These are phyloP conservation scores for Onygenales sp. DNA, from an alignment of 2,329 filamentous ascomycete genomes.

Conservation along the genomic window DNA sequence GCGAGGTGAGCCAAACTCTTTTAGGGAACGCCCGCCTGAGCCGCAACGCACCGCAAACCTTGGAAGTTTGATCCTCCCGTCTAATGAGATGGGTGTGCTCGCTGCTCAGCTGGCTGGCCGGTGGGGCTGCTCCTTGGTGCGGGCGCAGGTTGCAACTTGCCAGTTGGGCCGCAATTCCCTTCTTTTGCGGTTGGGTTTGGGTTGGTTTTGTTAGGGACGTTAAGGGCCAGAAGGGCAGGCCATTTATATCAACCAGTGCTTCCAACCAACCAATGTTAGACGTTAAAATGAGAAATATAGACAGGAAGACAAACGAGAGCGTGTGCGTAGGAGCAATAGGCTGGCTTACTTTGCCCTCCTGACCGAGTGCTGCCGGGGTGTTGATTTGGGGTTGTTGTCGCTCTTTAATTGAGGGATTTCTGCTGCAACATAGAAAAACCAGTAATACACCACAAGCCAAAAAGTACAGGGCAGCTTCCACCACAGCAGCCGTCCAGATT, in stretches of 20 bases:
- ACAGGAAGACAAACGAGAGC: background rate
- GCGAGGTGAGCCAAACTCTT: background rate
- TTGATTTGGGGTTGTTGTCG: background rate
- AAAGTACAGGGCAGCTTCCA: constrained; percentile 5
- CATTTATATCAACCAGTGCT: background rate
- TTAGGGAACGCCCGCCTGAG: background rate
- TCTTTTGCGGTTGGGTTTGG: background rate
- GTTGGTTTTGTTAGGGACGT: background rate
- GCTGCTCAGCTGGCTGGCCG: background rate
- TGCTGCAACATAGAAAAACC: background rate
- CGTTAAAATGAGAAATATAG: background rate
- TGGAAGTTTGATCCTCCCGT: background rate
- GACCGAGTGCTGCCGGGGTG: background rate
- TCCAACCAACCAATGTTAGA: background rate
- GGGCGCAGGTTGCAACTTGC: background rate
- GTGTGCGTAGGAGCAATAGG: constrained; percentile 1
- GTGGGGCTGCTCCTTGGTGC: background rate
- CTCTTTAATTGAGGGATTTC: background rate
- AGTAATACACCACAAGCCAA: constrained; percentile 4
- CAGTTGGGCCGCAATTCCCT: background rate
- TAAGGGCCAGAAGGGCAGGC: background rate
- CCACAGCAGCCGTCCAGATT: background rate
- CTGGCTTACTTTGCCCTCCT: constrained; percentile 4
- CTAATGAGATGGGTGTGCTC: no score
- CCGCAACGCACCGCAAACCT: background rate